Base-by-base conservation (phyloP, 805 yeast species). In the Isabelozyma gotoi region DNA sequence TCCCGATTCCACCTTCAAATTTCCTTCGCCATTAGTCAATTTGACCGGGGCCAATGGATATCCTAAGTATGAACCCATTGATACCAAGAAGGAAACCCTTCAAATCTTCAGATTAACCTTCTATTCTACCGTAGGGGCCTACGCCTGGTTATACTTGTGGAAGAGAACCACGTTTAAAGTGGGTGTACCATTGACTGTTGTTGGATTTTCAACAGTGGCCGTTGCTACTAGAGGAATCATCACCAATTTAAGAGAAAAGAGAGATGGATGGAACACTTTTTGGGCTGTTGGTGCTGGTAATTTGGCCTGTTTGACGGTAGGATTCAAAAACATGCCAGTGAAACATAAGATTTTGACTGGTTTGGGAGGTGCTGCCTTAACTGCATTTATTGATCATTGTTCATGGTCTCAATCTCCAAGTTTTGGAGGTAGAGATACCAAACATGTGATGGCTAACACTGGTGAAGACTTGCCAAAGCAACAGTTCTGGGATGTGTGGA, bases 401-500 rank as follows among this genome's bases (percentile, higher is more conserved):
- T 56, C 59, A 44, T 68, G 71, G 68, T 68, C 76, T 8, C 75
- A 71, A 51, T 62, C 71, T 18, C 54, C 69, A 34, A 59, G 65
- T 39, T 67, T 67, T 41, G 69, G 69, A 19, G 71, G 71, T 35
- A 55, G 52, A 48, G 65, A 69, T 45, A 63, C 62, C 34, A 72
- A 63, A 31, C 67, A 65, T 51, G 68, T 64, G 29, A 58, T 66
- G 33, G 73, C 68, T 36, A 74, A 64, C 65, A 65, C 67, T 49
- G 71, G 61, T 39, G 62, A 60, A 40, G 64, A 62, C 8, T n/a
- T 36, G 3, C 41, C 42, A 20, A 55, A 46, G 71, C 74, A 61
- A 52, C 82, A 82, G 32, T 85, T 86, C 68, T 88, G 90, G 90
- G 92, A 87, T 50, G 82, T 83, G 31, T 80, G 81, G 60, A 79